A percentile compares a stretch with the other conserved stretches of the same genome.
Conservation (phyloP, 352 stramenopile species). For the Phytophthora sp. region DNA sequence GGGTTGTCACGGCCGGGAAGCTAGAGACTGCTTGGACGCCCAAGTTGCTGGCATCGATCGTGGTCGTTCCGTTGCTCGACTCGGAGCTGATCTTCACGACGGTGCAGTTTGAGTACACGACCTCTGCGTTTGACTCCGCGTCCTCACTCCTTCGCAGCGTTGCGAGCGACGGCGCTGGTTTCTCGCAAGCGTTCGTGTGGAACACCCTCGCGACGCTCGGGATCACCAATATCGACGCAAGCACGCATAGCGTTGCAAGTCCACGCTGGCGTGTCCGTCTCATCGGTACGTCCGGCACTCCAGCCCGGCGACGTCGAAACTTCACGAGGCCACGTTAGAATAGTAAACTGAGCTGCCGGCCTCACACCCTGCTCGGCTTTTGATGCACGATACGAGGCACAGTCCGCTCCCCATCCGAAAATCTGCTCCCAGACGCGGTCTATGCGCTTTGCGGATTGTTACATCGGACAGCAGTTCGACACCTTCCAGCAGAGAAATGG, state of each 20-base stretch:
- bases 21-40: conserved; percentile 32
- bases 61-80: conserved; percentile 31
- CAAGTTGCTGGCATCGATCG: conserved; percentile 33
- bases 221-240: conserved; percentile 1
- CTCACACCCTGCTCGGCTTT: conserved; percentile 8
- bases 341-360: conserved; percentile 30
- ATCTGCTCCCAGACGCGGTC: conserved; percentile 1
- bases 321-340: conserved; percentile 23
- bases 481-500: conserved; percentile 11
- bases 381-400: conserved; percentile 20
- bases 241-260: conserved; percentile 11
- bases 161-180: conserved; percentile 30
- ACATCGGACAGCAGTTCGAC: conserved; percentile 18
- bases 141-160: conserved; percentile 23
- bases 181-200: conserved; percentile 19
- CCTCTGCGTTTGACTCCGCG: conserved; percentile 22
- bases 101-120: conserved; percentile 41
- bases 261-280: conserved; percentile 19
- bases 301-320: conserved; percentile 5
- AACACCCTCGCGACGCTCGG: conserved; percentile 1
- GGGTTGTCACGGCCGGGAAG: conserved; percentile 33
- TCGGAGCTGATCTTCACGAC: conserved; percentile 31
- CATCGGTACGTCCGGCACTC: conserved; percentile 14
- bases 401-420: conserved; percentile 31
- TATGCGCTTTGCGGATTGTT: conserved; percentile 28